phyloP scores from a whole-genome alignment of 2,329 filamentous ascomycete genomes.

The Amauroascus verrucosus region DNA sequence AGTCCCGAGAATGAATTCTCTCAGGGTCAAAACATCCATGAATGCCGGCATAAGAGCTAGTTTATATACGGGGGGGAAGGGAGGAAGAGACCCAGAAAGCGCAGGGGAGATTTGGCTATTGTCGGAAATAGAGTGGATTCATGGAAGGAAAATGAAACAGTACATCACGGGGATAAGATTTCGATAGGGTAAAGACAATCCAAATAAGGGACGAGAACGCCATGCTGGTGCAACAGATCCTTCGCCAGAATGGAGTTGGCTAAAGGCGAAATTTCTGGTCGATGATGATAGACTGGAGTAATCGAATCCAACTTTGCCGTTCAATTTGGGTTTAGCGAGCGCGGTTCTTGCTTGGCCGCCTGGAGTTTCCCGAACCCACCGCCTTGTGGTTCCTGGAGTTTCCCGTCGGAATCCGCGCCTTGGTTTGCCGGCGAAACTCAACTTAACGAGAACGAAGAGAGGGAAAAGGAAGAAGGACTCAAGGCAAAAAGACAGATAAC shows the following conservation, averaged over 20 bases:
- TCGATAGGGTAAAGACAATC: not conserved
- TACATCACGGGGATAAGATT: slow-evolving; percentile 1
- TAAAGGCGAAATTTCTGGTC: not conserved
- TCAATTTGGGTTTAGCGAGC: not conserved
- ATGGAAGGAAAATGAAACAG: slow-evolving; percentile 9
- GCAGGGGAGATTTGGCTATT: slow-evolving; percentile 9
- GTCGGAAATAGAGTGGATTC: slow-evolving; percentile 3
- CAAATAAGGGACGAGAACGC: not conserved
- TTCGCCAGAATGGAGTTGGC: not conserved
- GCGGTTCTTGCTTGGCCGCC: not conserved
- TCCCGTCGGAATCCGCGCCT: slow-evolving; percentile 5
- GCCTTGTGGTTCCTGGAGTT: not conserved
- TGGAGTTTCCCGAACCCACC: slow-evolving; percentile 4
- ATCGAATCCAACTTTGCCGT: not conserved
- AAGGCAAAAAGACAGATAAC: not conserved
- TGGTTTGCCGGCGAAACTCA: slow-evolving; percentile 1
- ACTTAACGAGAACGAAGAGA: not conserved
- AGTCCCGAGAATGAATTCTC: not conserved
- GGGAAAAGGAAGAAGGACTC: not conserved
- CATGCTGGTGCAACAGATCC: not conserved
- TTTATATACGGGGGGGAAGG: slow-evolving; percentile 3
- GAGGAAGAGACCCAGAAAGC: slow-evolving; percentile 3
- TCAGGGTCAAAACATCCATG: slow-evolving; percentile 6
- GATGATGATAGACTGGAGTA: slow-evolving; percentile 1
- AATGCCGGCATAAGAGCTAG: not conserved